Evolutionary conservation across 768 basidiomycete genomes (phyloP).

Genomic region (Mycena belliarum): DNA sequence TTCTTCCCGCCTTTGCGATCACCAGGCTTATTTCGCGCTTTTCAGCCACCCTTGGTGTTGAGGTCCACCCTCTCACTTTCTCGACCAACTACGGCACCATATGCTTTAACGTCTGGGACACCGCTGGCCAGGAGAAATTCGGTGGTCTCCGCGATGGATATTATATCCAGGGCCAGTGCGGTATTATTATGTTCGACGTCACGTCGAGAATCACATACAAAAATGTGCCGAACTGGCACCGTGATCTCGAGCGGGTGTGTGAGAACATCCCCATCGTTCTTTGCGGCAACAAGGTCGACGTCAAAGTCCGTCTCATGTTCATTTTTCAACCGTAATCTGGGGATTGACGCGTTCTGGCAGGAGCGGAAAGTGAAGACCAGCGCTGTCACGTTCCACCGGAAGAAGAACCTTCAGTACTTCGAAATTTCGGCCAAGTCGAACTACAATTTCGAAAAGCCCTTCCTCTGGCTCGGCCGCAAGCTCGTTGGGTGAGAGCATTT

Average conservation of each 20-base stretch:
- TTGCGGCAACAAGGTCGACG: constrained; percentile 99
- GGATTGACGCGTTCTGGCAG: constrained; percentile 40
- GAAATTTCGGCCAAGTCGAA: constrained; percentile 99
- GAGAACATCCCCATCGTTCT: constrained; percentile 99
- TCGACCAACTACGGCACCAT: constrained; percentile 98
- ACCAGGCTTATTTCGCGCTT: constrained; percentile 21
- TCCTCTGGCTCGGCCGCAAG: constrained; percentile 99
- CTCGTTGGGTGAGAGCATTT: constrained; percentile 78
- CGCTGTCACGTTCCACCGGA: constrained; percentile 98
- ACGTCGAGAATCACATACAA: constrained; percentile 99
- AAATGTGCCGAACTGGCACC: constrained; percentile 99
- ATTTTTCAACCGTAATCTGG: constrained; percentile 1
- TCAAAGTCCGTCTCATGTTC: constrained; percentile 67
- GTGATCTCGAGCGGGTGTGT: constrained; percentile 98
- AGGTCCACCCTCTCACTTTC: constrained; percentile 96
- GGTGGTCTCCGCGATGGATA: constrained; percentile 97
- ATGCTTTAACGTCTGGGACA: constrained; percentile 99
- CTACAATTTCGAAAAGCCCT: constrained; percentile 99
- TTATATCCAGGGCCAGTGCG: constrained; percentile 97
- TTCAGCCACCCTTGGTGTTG: constrained; percentile 97
- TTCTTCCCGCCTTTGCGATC: constrained; percentile 18
- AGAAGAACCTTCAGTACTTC: constrained; percentile 99
- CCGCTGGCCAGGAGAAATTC: constrained; percentile 99
- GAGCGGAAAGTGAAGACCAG: constrained; percentile 99
- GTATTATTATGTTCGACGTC: constrained; percentile 99